These are phyloP conservation scores for Echria macrotheca DNA, from an alignment of 495 filamentous ascomycete genomes.

Conservation along the genomic window DNA sequence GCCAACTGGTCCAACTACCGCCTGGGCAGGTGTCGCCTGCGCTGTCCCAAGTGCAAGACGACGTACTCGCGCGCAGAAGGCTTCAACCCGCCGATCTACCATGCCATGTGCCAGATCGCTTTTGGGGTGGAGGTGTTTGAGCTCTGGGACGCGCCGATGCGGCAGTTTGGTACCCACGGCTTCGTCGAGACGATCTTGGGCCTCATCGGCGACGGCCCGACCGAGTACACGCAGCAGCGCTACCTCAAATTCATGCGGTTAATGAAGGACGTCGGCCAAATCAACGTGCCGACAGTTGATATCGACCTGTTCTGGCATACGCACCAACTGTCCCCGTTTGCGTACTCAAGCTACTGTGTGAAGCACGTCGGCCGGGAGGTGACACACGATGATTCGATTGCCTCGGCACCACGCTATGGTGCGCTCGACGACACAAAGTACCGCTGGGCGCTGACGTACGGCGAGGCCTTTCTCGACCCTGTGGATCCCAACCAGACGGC, in stretches of 20 bases:
- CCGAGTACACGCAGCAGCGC: not conserved
- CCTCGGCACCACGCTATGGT: not conserved
- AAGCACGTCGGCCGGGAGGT: slow-evolving; percentile 1
- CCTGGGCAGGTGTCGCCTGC: not conserved
- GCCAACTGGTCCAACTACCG: not conserved
- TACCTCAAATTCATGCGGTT: slow-evolving; percentile 9
- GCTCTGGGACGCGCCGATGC: slow-evolving; percentile 2
- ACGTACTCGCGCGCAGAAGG: not conserved
- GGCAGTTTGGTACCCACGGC: not conserved
- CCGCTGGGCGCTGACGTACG: not conserved
- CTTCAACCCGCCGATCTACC: not conserved
- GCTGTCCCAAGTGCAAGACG: not conserved
- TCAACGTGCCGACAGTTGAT: slow-evolving; percentile 61
- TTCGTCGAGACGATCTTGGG: slow-evolving; percentile 5
- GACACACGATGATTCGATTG: slow-evolving; percentile 9
- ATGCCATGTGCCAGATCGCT: not conserved
- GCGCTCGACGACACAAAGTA: not conserved
- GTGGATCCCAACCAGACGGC: not conserved
- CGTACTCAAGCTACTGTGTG: slow-evolving; percentile 49
- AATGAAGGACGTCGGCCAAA: not conserved
- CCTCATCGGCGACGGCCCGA: not conserved
- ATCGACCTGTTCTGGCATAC: slow-evolving; percentile 67
- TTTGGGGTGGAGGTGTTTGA: slow-evolving; percentile 2
- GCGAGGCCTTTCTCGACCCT: not conserved
- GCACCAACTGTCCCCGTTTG: slow-evolving; percentile 47